These are phyloP conservation scores for Cladosporium sp. DNA, from an alignment of 2,329 filamentous ascomycete species.

Conservation along the genomic window DNA sequence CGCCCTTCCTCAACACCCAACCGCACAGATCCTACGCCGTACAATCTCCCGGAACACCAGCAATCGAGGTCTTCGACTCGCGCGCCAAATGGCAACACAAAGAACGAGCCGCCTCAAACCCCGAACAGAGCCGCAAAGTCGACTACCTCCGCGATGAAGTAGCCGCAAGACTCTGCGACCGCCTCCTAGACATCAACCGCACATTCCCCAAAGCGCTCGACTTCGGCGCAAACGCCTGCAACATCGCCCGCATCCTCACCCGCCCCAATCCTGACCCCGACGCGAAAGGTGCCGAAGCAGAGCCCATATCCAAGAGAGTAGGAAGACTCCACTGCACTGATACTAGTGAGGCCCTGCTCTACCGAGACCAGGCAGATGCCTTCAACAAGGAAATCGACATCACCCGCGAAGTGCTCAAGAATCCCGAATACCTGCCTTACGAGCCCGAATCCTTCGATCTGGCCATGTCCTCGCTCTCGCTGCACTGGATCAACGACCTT, in stretches of 20 bases:
- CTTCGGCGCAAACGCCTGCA: constrained; percentile 92
- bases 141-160: constrained; percentile 96
- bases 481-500: constrained; percentile 98
- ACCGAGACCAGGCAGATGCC: constrained; percentile 69
- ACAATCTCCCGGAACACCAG: constrained; percentile 69
- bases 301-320: constrained; percentile 67
- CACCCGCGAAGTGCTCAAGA: constrained; percentile 66
- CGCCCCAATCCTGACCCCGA: constrained; percentile 58
- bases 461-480: constrained; percentile 78
- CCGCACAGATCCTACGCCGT: constrained; percentile 59
- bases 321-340: constrained; percentile 74
- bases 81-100: constrained; percentile 85
- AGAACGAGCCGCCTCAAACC: constrained; percentile 71
- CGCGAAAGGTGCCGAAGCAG: constrained; percentile 53
- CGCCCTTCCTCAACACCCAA: background rate
- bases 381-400: constrained; percentile 73
- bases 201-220: constrained; percentile 80
- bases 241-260: constrained; percentile 78
- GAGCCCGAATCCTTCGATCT: constrained; percentile 76
- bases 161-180: constrained; percentile 74
- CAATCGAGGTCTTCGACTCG: constrained; percentile 87
- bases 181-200: constrained; percentile 88
- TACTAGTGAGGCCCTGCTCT: constrained; percentile 69
- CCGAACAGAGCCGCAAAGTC: constrained; percentile 67
- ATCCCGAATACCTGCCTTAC: constrained; percentile 72